Conservation (phyloP, 2,329 filamentous ascomycete species). For the Fusarium falciforme region DNA sequence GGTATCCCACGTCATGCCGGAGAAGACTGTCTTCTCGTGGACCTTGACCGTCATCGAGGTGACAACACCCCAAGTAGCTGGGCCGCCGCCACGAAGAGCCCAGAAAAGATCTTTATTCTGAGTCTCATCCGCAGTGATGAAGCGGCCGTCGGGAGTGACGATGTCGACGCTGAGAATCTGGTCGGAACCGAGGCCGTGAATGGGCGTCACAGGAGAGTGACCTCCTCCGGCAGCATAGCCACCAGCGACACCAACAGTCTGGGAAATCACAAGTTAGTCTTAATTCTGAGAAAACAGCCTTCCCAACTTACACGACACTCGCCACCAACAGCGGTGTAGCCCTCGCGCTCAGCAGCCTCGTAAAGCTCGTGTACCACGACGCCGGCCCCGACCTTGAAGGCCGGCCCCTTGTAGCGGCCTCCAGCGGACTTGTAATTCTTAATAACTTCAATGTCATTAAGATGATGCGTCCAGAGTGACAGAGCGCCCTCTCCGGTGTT, state of each 20-base stretch:
- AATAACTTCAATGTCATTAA: slow-evolving; percentile 53
- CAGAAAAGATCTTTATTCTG: slow-evolving; percentile 61
- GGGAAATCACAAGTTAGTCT: neutral
- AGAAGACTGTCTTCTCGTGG: slow-evolving; percentile 47
- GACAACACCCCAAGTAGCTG: slow-evolving; percentile 55
- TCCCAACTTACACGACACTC: slow-evolving; percentile 53
- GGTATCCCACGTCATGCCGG: slow-evolving; percentile 52
- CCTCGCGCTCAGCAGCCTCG: slow-evolving; percentile 58
- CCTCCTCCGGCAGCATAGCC: slow-evolving; percentile 56
- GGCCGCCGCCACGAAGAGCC: slow-evolving; percentile 59
- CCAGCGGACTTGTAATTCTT: slow-evolving; percentile 34
- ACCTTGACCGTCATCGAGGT: slow-evolving; percentile 49
- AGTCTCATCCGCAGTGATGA: slow-evolving; percentile 53
- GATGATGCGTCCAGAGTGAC: slow-evolving; percentile 66
- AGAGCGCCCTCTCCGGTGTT: slow-evolving; percentile 68
- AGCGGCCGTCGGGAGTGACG: slow-evolving; percentile 56
- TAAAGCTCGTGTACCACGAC: slow-evolving; percentile 65
- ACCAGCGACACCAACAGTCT: slow-evolving; percentile 45
- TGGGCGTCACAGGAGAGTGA: slow-evolving; percentile 58
- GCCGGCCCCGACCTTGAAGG: slow-evolving; percentile 66
- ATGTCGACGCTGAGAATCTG: slow-evolving; percentile 61
- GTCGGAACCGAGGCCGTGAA: slow-evolving; percentile 58
- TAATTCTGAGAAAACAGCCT: neutral
- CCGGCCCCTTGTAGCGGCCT: slow-evolving; percentile 54
- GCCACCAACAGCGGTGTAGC: slow-evolving; percentile 62